phyloP scores from a whole-genome alignment of 495 filamentous ascomycete genomes.

The Annulohypoxylon maeteangense region DNA sequence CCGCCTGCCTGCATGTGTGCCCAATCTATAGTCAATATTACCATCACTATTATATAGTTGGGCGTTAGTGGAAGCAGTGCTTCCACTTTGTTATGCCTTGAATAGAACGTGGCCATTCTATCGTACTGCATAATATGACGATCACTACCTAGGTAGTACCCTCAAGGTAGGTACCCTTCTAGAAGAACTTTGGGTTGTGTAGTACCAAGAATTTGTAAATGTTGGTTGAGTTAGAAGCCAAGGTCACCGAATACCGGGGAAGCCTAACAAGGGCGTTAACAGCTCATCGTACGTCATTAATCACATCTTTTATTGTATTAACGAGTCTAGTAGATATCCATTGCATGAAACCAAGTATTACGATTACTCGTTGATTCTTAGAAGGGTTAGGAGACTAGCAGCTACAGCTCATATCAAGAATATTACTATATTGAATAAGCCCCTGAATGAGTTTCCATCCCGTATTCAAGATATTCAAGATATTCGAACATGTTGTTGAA shows the following conservation, averaged over 20 bases:
- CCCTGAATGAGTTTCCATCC: no score
- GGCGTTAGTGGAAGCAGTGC: background rate
- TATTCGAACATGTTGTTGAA: no score
- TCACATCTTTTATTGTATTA: background rate
- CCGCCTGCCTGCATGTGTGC: background rate
- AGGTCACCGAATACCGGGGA: background rate
- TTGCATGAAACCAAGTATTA: background rate
- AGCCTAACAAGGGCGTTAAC: background rate
- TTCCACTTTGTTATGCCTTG: background rate
- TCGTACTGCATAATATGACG: background rate
- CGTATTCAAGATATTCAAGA: no score
- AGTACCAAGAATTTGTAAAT: background rate
- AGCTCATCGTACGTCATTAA: background rate
- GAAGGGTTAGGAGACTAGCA: background rate
- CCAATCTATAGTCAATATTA: background rate
- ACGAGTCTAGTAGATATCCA: background rate
- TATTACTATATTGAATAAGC: no score
- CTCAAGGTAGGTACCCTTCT: background rate
- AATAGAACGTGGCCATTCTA: background rate
- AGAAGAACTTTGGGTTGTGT: background rate
- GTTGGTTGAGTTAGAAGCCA: background rate
- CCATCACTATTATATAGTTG: background rate
- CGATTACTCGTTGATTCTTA: background rate
- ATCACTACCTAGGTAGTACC: background rate
- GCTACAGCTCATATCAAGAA: background rate